Evolutionary conservation across 306 rosid species (phyloP), one percentile per base, ranked within the genome.

Genomic region (Comarum palustre): DNA sequence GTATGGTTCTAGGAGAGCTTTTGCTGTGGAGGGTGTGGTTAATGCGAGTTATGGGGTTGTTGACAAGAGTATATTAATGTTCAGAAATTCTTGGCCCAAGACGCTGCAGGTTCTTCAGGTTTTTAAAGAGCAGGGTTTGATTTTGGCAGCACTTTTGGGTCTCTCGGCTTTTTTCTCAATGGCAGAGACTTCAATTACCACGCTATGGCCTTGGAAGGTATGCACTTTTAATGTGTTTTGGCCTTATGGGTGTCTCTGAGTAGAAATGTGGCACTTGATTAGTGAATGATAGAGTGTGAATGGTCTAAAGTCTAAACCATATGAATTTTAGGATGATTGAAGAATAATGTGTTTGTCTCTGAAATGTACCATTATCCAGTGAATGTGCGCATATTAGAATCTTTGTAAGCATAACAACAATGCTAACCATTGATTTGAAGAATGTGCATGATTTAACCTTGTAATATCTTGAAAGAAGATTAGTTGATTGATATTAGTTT

Each of bases 181-280:
- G 96, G 99, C 97, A 0, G 99, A 95, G 96, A 95, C 99, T 74
- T 88, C 99, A 34, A 95, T 95, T 75, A 95, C 97, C 42, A 95
- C 96, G 4, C 89, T 95, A 64, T 95, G 99, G 99, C 99, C 99
- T 77, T 95, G 99, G 99, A 95, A 95, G 96, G 99, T 95, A 84
- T 34, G 31, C 2, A 32, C 4, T 65, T 31, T 48, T 15, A 47
- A 11, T 17, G 8, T 45, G 7, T 58, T 58, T n/a, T 42, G 55
- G 45, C 45, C 45, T 61, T 15, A 4, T 11, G 34, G 34, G 32
- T 55, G 29, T 17, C 17, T 58, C 12, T 27, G 6, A 11, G n/a
- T 58, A 25, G n/a, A 48, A 48, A 19, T 17, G 8, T 5, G 5
- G n/a, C 52, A 16, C 16, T 4, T 51, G 12, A n/a, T 51, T 51